Evolutionary conservation across 768 basidiomycete species (phyloP).

Genomic region (Lactarius hengduanensis): DNA sequence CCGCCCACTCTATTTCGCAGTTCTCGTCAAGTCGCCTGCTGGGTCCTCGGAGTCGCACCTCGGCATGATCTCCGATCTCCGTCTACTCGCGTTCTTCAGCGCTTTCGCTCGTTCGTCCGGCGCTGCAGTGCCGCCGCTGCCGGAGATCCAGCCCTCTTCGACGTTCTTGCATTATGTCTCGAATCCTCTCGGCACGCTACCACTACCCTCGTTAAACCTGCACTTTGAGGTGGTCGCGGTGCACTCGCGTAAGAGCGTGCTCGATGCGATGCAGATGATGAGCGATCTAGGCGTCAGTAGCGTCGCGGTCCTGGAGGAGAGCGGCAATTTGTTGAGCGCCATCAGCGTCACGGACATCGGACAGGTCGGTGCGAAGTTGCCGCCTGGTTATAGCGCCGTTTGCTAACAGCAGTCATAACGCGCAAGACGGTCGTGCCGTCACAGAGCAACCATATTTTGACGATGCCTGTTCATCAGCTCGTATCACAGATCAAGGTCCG

Average conservation of each 20-base stretch:
- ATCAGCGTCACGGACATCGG: constrained; percentile 84
- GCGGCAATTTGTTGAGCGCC: constrained; percentile 62
- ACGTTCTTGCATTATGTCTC: constrained; percentile 45
- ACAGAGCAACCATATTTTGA: constrained; percentile 74
- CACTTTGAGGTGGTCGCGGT: constrained; percentile 63
- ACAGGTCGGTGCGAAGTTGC: constrained; percentile 44
- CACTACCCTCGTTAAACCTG: constrained; percentile 64
- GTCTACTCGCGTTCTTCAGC: constrained; percentile 68
- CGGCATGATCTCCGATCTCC: constrained; percentile 74
- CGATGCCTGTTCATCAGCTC: constrained; percentile 66
- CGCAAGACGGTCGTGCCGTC: constrained; percentile 72
- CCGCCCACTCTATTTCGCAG: constrained; percentile 35
- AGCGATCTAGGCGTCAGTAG: constrained; percentile 84
- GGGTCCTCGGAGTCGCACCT: constrained; percentile 48
- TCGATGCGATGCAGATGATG: constrained; percentile 85
- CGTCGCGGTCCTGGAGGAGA: constrained; percentile 69
- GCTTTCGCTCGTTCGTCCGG: constrained; percentile 42
- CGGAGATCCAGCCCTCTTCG: constrained; percentile 10
- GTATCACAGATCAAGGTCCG: constrained; percentile 69
- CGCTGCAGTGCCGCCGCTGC: constrained; percentile 11
- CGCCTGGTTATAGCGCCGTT: background rate
- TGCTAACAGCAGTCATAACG: background rate
- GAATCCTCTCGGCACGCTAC: constrained; percentile 53
- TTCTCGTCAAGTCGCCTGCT: constrained; percentile 51
- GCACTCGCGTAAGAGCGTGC: constrained; percentile 56